phyloP scores from a whole-genome alignment of 495 filamentous ascomycete genomes.

The Penicillium longicatenatum region DNA sequence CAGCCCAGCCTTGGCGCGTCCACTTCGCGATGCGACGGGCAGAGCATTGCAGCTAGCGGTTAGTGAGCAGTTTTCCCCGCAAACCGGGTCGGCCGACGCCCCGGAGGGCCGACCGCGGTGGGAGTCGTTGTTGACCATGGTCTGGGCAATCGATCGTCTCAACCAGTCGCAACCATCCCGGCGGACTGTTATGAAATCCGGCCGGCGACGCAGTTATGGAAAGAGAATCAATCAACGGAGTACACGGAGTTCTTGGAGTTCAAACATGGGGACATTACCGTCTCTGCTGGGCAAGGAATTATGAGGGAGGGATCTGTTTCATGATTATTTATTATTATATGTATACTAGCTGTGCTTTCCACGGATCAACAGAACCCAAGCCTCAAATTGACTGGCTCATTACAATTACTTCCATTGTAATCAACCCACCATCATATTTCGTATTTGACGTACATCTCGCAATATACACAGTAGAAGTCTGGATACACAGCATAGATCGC shows the following conservation, averaged over 20 bases:
- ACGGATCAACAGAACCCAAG: constrained; percentile 26
- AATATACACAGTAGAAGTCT: too few relatives aligned
- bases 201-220: constrained; percentile 42
- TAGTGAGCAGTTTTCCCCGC: constrained; percentile 41
- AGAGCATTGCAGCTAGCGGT: constrained; percentile 72
- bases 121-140: constrained; percentile 50
- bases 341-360: not conserved
- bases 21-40: constrained; percentile 87
- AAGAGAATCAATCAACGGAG: constrained; percentile 29
- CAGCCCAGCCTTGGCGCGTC: constrained; percentile 92
- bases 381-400: constrained; percentile 2
- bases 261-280: constrained; percentile 9
- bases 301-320: constrained; percentile 22
- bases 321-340: not conserved
- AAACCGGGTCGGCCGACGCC: constrained; percentile 35
- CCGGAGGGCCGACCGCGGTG: constrained; percentile 39
- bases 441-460: too few relatives aligned
- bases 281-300: constrained; percentile 31
- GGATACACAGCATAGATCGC: not conserved
- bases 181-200: constrained; percentile 32
- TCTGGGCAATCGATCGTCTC: constrained; percentile 50
- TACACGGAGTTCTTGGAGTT: constrained; percentile 49
- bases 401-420: not conserved
- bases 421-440: too few relatives aligned
- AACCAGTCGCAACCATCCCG: constrained; percentile 36